These are phyloP conservation scores for Selenicereus undatus DNA, from an alignment of 148 eudicot species.

Conservation along the genomic window DNA sequence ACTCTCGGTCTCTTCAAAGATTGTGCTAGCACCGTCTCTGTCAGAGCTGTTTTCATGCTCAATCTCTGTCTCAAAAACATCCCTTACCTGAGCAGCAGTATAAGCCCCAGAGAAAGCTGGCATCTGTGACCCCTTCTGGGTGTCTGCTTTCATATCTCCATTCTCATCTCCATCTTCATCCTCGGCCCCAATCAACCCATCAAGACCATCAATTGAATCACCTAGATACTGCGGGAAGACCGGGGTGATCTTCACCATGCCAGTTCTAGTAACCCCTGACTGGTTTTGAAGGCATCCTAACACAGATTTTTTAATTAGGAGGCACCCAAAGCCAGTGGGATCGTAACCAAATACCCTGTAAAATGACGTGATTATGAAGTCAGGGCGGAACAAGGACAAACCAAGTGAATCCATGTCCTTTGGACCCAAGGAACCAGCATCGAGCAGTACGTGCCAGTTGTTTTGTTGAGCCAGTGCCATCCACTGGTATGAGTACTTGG, in stretches of 20 bases:
- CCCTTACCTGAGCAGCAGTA: slow-evolving; percentile 83
- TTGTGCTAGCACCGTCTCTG: slow-evolving; percentile 80
- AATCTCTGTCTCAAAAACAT: slow-evolving; percentile 85
- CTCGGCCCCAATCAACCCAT: slow-evolving; percentile 48
- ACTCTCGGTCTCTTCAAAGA: slow-evolving; percentile 83
- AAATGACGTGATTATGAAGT: slow-evolving; percentile 90
- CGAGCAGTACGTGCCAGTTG: slow-evolving; percentile 93
- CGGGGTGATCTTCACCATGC: slow-evolving; percentile 90
- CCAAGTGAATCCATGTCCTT: slow-evolving; percentile 99
- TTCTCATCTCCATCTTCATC: slow-evolving; percentile 54
- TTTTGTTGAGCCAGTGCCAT: slow-evolving; percentile 96
- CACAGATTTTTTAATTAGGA: slow-evolving; percentile 87
- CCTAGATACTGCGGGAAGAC: slow-evolving; percentile 76
- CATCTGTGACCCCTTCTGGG: slow-evolving; percentile 52
- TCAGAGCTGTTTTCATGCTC: slow-evolving; percentile 78
- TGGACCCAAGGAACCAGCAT: slow-evolving; percentile 94
- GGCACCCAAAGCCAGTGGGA: slow-evolving; percentile 98
- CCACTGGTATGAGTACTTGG: slow-evolving; percentile 98
- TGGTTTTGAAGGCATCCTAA: slow-evolving; percentile 81
- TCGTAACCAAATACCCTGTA: slow-evolving; percentile 87
- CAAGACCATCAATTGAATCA: slow-evolving; percentile 74
- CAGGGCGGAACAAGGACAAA: slow-evolving; percentile 81
- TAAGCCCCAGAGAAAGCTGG: slow-evolving; percentile 95
- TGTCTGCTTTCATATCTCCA: slow-evolving; percentile 49
- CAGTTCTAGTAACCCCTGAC: slow-evolving; percentile 74